Percentiles rank a stretch among this genome's conserved stretches.
Conservation (phyloP, 768 basidiomycete genomes). For the Pulveroboletus sp. region DNA sequence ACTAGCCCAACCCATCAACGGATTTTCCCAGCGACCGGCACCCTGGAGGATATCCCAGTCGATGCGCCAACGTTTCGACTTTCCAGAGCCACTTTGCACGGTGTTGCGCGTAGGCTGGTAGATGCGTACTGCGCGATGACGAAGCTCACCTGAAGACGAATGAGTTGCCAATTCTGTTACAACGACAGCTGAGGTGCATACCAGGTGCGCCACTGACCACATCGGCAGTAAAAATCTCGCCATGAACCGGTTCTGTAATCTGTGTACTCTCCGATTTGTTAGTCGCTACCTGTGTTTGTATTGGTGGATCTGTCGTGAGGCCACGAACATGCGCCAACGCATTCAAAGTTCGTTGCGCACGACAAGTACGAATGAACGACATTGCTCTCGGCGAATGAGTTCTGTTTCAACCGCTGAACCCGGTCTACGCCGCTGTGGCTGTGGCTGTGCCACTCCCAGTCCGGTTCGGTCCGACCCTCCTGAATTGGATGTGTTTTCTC, state of each 20-base stretch:
- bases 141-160: conserved; percentile 61
- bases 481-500: too few relatives aligned
- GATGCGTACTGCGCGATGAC: conserved; percentile 83
- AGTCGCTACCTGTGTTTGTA: conserved; percentile 20
- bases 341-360: conserved; percentile 24
- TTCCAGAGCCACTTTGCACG: conserved; percentile 89
- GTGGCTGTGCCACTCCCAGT: conserved; percentile 18
- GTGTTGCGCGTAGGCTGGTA: conserved; percentile 91
- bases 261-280: conserved; percentile 28
- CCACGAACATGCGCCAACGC: conserved; percentile 13
- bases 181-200: conserved; percentile 33
- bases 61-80: conserved; percentile 85
- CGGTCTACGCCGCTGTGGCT: conserved; percentile 20
- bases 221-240: conserved; percentile 72
- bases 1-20: conserved; percentile 94
- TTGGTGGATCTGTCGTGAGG: conserved; percentile 15
- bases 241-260: conserved; percentile 43
- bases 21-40: conserved; percentile 94
- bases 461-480: too few relatives aligned
- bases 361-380: conserved; percentile 52
- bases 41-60: conserved; percentile 93
- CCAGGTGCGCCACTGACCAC: conserved; percentile 82
- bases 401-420: not conserved
- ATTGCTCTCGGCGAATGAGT: conserved; percentile 28
- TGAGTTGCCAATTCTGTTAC: not conserved